These are phyloP conservation scores for Malbranchea cinnamomea DNA, from an alignment of 2,329 filamentous ascomycete genomes.

Conservation along the genomic window DNA sequence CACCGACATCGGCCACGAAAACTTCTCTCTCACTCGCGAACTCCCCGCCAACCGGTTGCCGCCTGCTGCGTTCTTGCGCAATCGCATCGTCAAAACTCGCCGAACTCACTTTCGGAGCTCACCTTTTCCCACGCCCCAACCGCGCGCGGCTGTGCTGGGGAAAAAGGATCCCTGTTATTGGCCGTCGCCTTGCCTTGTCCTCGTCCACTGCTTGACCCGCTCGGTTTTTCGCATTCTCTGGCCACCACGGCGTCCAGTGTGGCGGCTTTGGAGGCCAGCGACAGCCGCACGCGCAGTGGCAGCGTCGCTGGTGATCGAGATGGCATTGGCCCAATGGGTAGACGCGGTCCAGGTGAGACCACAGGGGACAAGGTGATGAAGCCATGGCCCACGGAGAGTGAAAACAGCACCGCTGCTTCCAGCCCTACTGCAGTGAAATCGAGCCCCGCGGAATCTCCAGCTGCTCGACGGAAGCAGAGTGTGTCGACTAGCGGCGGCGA, in stretches of 20 bases:
- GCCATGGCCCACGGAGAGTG: not conserved
- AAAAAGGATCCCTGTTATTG: no score
- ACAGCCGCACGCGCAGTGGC: conserved; percentile 10
- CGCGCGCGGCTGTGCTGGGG: no score
- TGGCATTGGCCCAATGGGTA: not conserved
- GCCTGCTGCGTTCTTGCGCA: no score
- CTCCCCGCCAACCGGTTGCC: no score
- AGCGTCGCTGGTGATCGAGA: conserved; percentile 6
- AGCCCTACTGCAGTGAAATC: conserved; percentile 2
- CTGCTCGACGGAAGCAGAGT: conserved; percentile 23
- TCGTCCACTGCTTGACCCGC: not conserved
- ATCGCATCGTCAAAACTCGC: no score
- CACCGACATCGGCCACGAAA: no score
- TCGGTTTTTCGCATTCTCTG: conserved; percentile 1
- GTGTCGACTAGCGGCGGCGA: conserved; percentile 29
- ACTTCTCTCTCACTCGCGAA: no score
- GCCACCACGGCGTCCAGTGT: conserved; percentile 7
- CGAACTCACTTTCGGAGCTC: no score
- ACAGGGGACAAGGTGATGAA: not conserved
- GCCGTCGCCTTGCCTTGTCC: not conserved
- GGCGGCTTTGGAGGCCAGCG: conserved; percentile 9
- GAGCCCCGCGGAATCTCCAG: not conserved
- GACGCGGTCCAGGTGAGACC: conserved; percentile 2
- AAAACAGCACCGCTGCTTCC: conserved; percentile 3
- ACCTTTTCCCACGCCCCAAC: no score